Evolutionary conservation across 2,329 filamentous ascomycete genomes (phyloP).

Genomic region (Aspergillus pseudotamarii): DNA sequence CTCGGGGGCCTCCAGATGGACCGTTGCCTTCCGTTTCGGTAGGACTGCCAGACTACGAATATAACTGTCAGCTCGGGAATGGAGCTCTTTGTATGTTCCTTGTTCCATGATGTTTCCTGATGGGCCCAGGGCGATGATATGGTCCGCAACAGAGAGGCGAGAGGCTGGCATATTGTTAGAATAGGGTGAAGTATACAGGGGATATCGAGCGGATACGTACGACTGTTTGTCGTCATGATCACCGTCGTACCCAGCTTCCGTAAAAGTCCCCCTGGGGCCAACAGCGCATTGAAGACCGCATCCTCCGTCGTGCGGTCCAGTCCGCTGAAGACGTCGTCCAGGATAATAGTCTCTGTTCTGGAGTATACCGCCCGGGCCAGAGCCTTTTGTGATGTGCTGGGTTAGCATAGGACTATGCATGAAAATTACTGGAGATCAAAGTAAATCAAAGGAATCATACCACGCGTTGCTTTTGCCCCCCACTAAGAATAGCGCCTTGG

Average conservation of each 20-base stretch:
- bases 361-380: slow-evolving; percentile 39
- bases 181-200: neutral
- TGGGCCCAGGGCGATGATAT: slow-evolving; percentile 49
- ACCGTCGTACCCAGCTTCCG: slow-evolving; percentile 19
- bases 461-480: slow-evolving; percentile 32
- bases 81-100: neutral
- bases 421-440: neutral
- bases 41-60: neutral
- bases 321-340: slow-evolving; percentile 4
- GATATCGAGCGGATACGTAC: neutral
- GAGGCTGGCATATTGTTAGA: neutral
- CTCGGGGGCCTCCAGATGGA: neutral
- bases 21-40: neutral
- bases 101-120: neutral
- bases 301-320: slow-evolving; percentile 23
- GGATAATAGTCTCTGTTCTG: slow-evolving; percentile 24
- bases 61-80: neutral
- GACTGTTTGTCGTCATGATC: slow-evolving; percentile 14
- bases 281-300: slow-evolving; percentile 34
- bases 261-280: slow-evolving; percentile 28
- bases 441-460: neutral
- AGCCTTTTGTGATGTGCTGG: slow-evolving; percentile 3
- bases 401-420: neutral
- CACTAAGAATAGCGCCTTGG: slow-evolving; percentile 28
- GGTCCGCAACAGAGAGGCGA: slow-evolving; percentile 39